A percentile compares a stretch with the other conserved stretches of the same genome.
phyloP scores from a whole-genome alignment of 164 flowering plant genomes.

The Echeveria elegans region DNA sequence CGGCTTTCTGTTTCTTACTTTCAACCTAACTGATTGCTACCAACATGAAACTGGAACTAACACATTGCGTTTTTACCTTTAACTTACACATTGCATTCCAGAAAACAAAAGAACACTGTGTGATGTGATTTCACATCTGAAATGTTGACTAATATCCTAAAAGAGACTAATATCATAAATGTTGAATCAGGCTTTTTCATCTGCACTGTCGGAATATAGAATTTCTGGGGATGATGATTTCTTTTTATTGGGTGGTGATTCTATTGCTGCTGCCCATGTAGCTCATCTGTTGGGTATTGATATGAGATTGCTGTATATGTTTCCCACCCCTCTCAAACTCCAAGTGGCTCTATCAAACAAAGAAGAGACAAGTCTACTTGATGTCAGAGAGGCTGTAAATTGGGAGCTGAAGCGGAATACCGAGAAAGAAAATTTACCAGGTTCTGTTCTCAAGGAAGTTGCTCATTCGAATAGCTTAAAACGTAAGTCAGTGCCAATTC shows the following conservation, averaged over 20 bases:
- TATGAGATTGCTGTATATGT: conserved; percentile 64
- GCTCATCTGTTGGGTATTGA: conserved; percentile 57
- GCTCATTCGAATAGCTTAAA: conserved; percentile 7
- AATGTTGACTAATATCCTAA: background rate
- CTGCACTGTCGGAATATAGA: conserved; percentile 51
- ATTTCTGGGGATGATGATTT: conserved; percentile 62
- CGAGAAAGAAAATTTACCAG: conserved; percentile 7
- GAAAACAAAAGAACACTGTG: background rate
- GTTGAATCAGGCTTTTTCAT: conserved; percentile 52
- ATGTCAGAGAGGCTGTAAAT: conserved; percentile 14
- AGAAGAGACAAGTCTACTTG: conserved; percentile 13
- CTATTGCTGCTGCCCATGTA: conserved; percentile 79
- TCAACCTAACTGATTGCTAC: no score
- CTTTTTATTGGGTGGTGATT: conserved; percentile 79
- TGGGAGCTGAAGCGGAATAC: conserved; percentile 14
- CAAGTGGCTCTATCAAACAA: conserved; percentile 29
- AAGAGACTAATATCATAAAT: no score
- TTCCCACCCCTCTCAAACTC: conserved; percentile 60
- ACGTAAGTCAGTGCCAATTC: conserved; percentile 5
- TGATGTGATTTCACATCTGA: background rate
- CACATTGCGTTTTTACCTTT: background rate
- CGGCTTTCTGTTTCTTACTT: background rate
- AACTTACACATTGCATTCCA: background rate
- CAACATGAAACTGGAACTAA: background rate
- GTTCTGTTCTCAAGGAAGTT: conserved; percentile 11